These are phyloP conservation scores for Mycena olivaceomarginata DNA, from an alignment of 768 basidiomycete species.

Conservation along the genomic window DNA sequence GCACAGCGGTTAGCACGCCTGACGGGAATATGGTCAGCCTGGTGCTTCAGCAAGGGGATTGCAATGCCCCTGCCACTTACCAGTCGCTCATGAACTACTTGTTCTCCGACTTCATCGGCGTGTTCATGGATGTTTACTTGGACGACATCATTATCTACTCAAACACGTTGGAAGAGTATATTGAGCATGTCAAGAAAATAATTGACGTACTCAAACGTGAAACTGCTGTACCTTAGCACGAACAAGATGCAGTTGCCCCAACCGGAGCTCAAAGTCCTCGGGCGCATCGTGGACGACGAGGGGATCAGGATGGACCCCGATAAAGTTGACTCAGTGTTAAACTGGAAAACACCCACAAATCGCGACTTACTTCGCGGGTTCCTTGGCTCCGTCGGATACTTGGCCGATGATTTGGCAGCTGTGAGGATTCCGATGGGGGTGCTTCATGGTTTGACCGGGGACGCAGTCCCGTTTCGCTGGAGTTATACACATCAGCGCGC, in stretches of 20 bases:
- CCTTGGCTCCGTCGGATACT: too few species aligned
- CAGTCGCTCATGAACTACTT: too few species aligned
- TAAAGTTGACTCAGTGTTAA: slow-evolving; percentile 60
- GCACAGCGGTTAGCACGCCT: slow-evolving; percentile 52
- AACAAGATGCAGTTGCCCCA: not conserved
- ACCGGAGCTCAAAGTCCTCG: too few species aligned
- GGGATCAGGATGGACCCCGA: slow-evolving; percentile 59
- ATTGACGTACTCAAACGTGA: slow-evolving; percentile 56
- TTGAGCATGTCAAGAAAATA: slow-evolving; percentile 29
- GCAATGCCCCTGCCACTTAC: not conserved
- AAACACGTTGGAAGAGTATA: too few species aligned
- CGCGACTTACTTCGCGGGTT: too few species aligned
- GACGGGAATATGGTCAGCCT: slow-evolving; percentile 55
- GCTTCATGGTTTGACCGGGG: not conserved
- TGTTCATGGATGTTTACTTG: slow-evolving; percentile 52
- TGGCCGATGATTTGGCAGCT: too few species aligned
- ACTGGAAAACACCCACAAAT: slow-evolving; percentile 51
- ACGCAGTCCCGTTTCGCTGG: slow-evolving; percentile 19
- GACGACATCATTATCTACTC: slow-evolving; percentile 65
- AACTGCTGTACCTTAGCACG: slow-evolving; percentile 58
- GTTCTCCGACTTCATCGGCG: slow-evolving; percentile 51
- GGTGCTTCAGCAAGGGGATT: not conserved
- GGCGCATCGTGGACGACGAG: too few species aligned
- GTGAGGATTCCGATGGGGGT: too few species aligned
- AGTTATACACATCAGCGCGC: not conserved